Conservation (phyloP, 768 basidiomycete species). For the Pisolithus albus region DNA sequence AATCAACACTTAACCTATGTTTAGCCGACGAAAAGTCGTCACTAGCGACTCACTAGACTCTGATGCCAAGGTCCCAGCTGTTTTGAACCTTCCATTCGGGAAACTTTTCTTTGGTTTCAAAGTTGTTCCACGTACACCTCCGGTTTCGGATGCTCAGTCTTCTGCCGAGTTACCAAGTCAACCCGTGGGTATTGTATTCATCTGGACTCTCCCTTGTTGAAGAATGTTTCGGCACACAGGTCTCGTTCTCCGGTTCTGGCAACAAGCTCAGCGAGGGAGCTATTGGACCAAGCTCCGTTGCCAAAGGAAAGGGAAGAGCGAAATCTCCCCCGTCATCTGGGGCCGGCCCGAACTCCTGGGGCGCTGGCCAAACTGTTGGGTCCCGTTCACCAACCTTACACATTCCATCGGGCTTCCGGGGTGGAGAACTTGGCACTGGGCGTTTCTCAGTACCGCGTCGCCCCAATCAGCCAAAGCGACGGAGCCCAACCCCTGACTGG, state of each 20-base stretch:
- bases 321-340: slow-evolving; percentile 29
- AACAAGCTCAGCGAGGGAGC: slow-evolving; percentile 57
- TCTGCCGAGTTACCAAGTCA: slow-evolving; percentile 24
- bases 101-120: slow-evolving; percentile 97
- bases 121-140: slow-evolving; percentile 59
- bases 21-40: slow-evolving; percentile 75
- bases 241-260: slow-evolving; percentile 60
- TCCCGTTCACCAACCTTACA: slow-evolving; percentile 18
- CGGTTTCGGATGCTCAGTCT: slow-evolving; percentile 26
- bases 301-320: slow-evolving; percentile 49
- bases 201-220: neutral
- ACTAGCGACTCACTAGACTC: slow-evolving; percentile 73
- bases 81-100: slow-evolving; percentile 85
- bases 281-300: slow-evolving; percentile 30
- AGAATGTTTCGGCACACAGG: slow-evolving; percentile 16
- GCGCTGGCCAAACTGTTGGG: slow-evolving; percentile 47
- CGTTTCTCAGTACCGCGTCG: slow-evolving; percentile 45
- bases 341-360: slow-evolving; percentile 31
- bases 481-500: slow-evolving; percentile 74
- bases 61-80: slow-evolving; percentile 77
- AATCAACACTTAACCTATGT: slow-evolving; percentile 10
- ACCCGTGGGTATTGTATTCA: slow-evolving; percentile 19
- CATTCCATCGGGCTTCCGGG: slow-evolving; percentile 28
- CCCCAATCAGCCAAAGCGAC: slow-evolving; percentile 32
- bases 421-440: slow-evolving; percentile 45